Base-by-base conservation (phyloP, 306 rosid genomes). In the Glycyrrhiza uralensis region DNA sequence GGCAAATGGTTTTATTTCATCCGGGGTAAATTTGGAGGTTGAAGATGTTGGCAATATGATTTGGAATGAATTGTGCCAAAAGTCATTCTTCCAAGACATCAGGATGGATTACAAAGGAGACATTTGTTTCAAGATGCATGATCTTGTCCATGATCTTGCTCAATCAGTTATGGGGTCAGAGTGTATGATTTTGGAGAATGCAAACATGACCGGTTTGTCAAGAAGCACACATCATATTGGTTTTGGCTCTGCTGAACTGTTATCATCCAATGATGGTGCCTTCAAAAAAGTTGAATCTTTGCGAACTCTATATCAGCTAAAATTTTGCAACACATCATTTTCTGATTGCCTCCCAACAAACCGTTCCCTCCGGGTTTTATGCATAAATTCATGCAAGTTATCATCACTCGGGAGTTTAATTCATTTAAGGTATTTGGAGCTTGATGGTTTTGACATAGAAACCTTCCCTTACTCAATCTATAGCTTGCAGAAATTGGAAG, bases 341-440 rank as follows among this genome's bases (percentile, higher is more conserved):
- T n/a, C n/a, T 60, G 0, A 2, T 35, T 1, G 6, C 47, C 12
- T 36, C 4, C 75, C 54, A 14, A 52, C 2, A 12, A 19, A 20
- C 5, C 13, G 0, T 4, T 69, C 41, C 38, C 11, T 69, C 1
- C 51, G 75, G 4, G 75, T 38, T 23, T 52, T 69, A 23, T 2
- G 18, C 4, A 51, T 10, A 4, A 0, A 0, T 2, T 15, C n/a
- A 4, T 23, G 0, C 4, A 8, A 36, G 7, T 8, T 36, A 2
- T 0, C 1, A 7, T 7, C 49, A 4, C 1, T 36, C 5, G 39
- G 28, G 39, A n/a, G 13, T 23, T 36, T 35, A 2, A 35, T 9
- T 42, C 60, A 44, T 72, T 49, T 71, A 28, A 66, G 74, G 38
- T 64, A 71, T n/a, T 36, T 78, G 47, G 57, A 45, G 0, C 68